Percentiles rank a stretch among this genome's conserved stretches.
Evolutionary conservation across 1,284 basidiomycete genomes (phyloP).

Genomic region (Violaceomyces palustris): DNA sequence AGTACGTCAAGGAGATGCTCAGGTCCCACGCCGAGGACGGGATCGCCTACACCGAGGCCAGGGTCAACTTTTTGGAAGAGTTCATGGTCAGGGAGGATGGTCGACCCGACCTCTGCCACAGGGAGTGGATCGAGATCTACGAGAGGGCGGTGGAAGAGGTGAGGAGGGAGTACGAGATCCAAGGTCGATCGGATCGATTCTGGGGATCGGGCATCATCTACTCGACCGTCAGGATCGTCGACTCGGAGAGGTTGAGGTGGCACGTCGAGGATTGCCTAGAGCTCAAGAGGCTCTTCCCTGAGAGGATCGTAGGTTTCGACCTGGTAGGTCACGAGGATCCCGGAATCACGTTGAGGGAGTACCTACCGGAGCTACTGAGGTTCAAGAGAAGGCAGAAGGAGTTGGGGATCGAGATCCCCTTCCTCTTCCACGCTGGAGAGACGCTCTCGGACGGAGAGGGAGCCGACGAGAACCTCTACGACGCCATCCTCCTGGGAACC

Average conservation of each 20-base stretch:
- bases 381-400: constrained; percentile 63
- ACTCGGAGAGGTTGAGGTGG: constrained; percentile 62
- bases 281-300: constrained; percentile 69
- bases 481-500: constrained; percentile 69
- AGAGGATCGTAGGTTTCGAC: constrained; percentile 72
- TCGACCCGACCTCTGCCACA: constrained; percentile 60
- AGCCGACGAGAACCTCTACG: constrained; percentile 70
- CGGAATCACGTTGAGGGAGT: constrained; percentile 63
- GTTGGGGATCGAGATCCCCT: constrained; percentile 65
- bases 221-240: constrained; percentile 62
- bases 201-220: constrained; percentile 57
- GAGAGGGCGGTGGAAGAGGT: constrained; percentile 60
- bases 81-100: constrained; percentile 65
- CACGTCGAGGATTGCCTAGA: constrained; percentile 68
- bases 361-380: constrained; percentile 62
- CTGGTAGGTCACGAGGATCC: constrained; percentile 71
- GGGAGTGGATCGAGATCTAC: constrained; percentile 63
- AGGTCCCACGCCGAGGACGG: constrained; percentile 65
- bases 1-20: constrained; percentile 65
- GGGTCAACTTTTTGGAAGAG: constrained; percentile 64
- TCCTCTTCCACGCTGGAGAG: constrained; percentile 74
- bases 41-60: constrained; percentile 67
- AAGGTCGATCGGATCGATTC: constrained; percentile 4
- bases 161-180: constrained; percentile 8
- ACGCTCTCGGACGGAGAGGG: constrained; percentile 65